These are phyloP conservation scores for Gnomoniopsis sp. DNA, from an alignment of 2,329 filamentous ascomycete species.

Conservation along the genomic window DNA sequence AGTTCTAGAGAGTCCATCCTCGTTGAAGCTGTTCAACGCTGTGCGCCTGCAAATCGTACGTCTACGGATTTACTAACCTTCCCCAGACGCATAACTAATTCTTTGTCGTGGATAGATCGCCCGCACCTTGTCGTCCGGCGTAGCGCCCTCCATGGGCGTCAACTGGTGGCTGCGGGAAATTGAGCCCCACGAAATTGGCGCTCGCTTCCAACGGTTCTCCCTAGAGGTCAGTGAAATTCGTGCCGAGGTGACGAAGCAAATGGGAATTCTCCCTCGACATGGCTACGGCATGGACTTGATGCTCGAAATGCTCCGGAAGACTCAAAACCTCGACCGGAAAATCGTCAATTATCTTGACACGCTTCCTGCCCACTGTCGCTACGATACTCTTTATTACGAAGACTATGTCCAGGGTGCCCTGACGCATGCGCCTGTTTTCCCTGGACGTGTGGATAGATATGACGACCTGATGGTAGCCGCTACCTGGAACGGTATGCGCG, in stretches of 20 bases:
- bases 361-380: constrained; percentile 48
- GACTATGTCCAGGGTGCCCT: constrained; percentile 47
- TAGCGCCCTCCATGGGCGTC: constrained; percentile 47
- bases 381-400: constrained; percentile 53
- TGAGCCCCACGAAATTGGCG: constrained; percentile 42
- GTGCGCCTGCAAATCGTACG: constrained; percentile 55
- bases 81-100: constrained; percentile 27
- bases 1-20: constrained; percentile 50
- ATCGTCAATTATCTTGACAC: constrained; percentile 48
- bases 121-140: constrained; percentile 52
- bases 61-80: constrained; percentile 26
- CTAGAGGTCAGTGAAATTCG: constrained; percentile 54
- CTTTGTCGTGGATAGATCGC: constrained; percentile 43
- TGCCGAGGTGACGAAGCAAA: constrained; percentile 47
- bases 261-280: constrained; percentile 42
- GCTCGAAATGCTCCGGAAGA: constrained; percentile 48
- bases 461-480: constrained; percentile 54
- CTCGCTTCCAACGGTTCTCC: constrained; percentile 45
- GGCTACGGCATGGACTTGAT: constrained; percentile 49
- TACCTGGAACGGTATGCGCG: constrained; percentile 53
- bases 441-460: constrained; percentile 58
- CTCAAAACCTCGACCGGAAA: constrained; percentile 51
- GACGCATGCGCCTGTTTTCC: constrained; percentile 49
- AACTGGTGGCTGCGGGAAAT: constrained; percentile 59
- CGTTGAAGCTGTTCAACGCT: constrained; percentile 53